Evolutionary conservation across 768 basidiomycete species (phyloP).

Genomic region (Mycena pura): DNA sequence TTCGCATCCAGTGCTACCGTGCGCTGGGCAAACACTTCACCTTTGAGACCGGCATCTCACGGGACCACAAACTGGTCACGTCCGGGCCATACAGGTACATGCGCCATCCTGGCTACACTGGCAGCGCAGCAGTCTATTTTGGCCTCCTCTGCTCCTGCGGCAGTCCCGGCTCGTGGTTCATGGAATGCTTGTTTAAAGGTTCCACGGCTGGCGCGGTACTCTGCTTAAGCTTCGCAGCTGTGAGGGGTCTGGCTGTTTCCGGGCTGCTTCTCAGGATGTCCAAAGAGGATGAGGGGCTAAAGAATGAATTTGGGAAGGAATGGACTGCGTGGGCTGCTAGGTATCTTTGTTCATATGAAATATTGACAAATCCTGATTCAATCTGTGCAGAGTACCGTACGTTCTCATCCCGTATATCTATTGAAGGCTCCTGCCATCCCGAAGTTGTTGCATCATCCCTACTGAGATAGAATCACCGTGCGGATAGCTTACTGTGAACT

Average conservation of each 20-base stretch:
- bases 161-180: slow-evolving; percentile 19
- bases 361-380: no score
- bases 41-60: slow-evolving; percentile 34
- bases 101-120: slow-evolving; percentile 38
- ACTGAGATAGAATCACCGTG: no score
- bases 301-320: slow-evolving; percentile 7
- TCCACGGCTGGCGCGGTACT: neutral
- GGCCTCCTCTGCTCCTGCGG: slow-evolving; percentile 10
- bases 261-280: slow-evolving; percentile 13
- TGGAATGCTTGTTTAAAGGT: slow-evolving; percentile 14
- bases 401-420: no score
- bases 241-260: slow-evolving; percentile 1
- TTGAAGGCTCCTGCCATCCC: no score
- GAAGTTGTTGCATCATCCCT: no score
- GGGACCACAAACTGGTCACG: slow-evolving; percentile 34
- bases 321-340: no score
- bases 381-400: no score
- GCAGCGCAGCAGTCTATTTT: slow-evolving; percentile 2
- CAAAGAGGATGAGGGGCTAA: slow-evolving; percentile 10
- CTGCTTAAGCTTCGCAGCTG: neutral
- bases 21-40: slow-evolving; percentile 36
- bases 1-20: slow-evolving; percentile 14
- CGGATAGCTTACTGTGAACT: no score
- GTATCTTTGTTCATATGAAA: no score
- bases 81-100: slow-evolving; percentile 33